A percentile compares a stretch with the other conserved stretches of the same genome.
phyloP scores from a whole-genome alignment of 805 yeast species.

The Yarrowia hollandica region DNA sequence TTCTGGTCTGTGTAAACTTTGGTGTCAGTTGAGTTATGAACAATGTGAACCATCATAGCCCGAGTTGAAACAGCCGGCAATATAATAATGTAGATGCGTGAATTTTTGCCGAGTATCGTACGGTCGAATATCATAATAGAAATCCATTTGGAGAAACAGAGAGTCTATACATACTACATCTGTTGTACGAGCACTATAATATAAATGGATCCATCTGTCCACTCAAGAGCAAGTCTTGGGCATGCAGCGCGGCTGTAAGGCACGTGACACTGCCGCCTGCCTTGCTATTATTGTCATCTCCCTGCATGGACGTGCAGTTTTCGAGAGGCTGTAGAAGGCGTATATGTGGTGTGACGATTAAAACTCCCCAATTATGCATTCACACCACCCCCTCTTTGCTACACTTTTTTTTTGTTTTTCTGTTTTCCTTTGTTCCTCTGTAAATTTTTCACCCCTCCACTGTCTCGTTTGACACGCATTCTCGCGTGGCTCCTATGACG shows the following conservation, averaged over 20 bases:
- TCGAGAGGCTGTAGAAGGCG: conserved; percentile 10
- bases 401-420: not conserved
- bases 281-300: conserved; percentile 26
- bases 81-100: conserved; percentile 6
- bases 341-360: not conserved
- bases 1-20: conserved; percentile 17
- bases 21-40: conserved; percentile 19
- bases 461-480: not conserved
- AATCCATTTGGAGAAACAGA: no score
- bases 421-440: not conserved
- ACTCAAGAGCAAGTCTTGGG: not conserved
- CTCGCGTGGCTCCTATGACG: conserved; percentile 25
- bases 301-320: conserved; percentile 25
- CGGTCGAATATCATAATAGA: not conserved
- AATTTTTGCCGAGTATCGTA: not conserved
- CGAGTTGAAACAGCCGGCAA: not conserved
- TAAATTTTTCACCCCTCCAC: not conserved
- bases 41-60: not conserved
- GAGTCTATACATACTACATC: no score
- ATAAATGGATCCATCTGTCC: not conserved
- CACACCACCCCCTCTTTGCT: not conserved
- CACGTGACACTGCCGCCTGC: conserved; percentile 27
- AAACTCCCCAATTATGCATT: not conserved
- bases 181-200: no score
- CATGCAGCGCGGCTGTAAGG: conserved; percentile 23